These are phyloP conservation scores for Fomes fomentarius DNA, from an alignment of 1,284 basidiomycete genomes.

Conservation along the genomic window DNA sequence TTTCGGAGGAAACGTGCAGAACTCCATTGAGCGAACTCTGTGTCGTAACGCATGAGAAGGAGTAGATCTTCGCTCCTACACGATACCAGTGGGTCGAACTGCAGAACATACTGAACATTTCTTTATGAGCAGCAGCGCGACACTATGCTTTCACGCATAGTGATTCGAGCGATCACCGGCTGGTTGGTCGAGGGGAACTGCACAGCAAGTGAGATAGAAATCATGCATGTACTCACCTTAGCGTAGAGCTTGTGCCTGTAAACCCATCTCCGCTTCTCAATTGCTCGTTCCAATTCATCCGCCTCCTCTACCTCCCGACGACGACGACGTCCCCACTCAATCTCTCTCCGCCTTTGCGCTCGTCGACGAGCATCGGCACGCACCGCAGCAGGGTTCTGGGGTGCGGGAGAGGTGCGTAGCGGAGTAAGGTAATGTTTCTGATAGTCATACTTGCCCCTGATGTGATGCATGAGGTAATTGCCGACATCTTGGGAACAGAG, in stretches of 20 bases:
- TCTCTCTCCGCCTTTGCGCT: slow-evolving; percentile 44
- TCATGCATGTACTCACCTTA: slow-evolving; percentile 56
- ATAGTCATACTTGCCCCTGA: slow-evolving; percentile 77
- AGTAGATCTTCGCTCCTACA: too few species aligned
- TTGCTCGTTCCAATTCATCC: slow-evolving; percentile 67
- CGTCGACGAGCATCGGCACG: slow-evolving; percentile 32
- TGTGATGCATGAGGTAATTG: slow-evolving; percentile 79
- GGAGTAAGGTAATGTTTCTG: slow-evolving; percentile 81
- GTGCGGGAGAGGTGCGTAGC: slow-evolving; percentile 53
- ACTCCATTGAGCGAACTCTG: too few species aligned
- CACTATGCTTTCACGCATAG: too few species aligned
- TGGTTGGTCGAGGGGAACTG: too few species aligned
- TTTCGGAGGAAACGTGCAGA: too few species aligned
- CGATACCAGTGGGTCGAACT: too few species aligned
- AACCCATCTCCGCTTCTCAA: slow-evolving; percentile 61
- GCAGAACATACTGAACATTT: too few species aligned
- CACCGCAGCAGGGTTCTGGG: slow-evolving; percentile 36
- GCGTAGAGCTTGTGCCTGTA: slow-evolving; percentile 79
- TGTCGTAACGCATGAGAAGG: too few species aligned
- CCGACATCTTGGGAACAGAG: slow-evolving; percentile 79
- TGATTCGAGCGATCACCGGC: too few species aligned
- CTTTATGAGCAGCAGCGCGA: too few species aligned
- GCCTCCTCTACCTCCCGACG: slow-evolving; percentile 51
- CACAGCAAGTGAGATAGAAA: too few species aligned
- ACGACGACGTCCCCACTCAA: slow-evolving; percentile 53